phyloP scores from a whole-genome alignment of 805 yeast genomes.

The Saturnispora ahearnii region DNA sequence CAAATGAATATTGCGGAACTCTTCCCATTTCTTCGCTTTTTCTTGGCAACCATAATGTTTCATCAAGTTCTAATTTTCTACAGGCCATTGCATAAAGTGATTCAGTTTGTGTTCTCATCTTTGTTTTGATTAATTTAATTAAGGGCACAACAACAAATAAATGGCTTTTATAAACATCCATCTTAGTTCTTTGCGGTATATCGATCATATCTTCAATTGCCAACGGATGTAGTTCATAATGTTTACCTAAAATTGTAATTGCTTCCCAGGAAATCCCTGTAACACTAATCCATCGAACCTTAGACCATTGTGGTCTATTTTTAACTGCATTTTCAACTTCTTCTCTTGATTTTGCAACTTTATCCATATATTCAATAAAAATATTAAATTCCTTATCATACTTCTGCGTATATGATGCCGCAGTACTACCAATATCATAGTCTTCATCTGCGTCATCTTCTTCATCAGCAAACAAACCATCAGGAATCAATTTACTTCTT shows the following conservation, averaged over 20 bases:
- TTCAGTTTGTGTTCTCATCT: slow-evolving; percentile 8
- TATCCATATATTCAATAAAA: slow-evolving; percentile 12
- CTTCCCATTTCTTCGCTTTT: not conserved
- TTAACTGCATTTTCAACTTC: slow-evolving; percentile 28
- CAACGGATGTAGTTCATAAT: slow-evolving; percentile 41
- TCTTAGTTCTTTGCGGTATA: slow-evolving; percentile 51
- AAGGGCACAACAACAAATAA: slow-evolving; percentile 48
- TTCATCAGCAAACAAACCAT: slow-evolving; percentile 8
- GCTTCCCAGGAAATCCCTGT: slow-evolving; percentile 59
- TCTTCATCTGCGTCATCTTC: slow-evolving; percentile 10
- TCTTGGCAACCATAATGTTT: not conserved
- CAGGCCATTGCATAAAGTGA: slow-evolving; percentile 1
- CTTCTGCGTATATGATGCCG: not conserved
- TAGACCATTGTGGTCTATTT: slow-evolving; percentile 37
- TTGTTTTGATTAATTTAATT: slow-evolving; percentile 33
- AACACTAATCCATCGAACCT: slow-evolving; percentile 48
- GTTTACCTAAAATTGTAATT: slow-evolving; percentile 36
- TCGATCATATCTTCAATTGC: slow-evolving; percentile 58
- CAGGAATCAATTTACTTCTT: not conserved
- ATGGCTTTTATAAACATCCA: slow-evolving; percentile 43
- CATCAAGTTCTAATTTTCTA: not conserved
- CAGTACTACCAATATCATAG: not conserved
- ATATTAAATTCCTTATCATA: slow-evolving; percentile 5
- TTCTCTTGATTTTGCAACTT: slow-evolving; percentile 16
- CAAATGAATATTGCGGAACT: not conserved